Percentiles rank a stretch among this genome's conserved stretches.
Conservation (phyloP, 768 basidiomycete species). For the Butyriboletus loyo region DNA sequence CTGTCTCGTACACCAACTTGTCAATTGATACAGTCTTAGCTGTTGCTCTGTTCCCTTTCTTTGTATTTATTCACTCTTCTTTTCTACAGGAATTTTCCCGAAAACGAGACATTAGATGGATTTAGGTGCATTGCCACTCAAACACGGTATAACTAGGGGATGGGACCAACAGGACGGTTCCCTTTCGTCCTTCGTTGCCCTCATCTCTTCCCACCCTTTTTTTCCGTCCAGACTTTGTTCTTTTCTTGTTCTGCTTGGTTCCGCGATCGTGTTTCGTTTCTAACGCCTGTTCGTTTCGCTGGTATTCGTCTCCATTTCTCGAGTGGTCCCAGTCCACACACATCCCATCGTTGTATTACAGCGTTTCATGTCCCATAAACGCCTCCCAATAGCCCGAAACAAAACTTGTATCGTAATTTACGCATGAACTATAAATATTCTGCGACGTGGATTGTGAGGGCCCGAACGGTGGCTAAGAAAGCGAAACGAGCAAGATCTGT, state of each 20-base stretch:
- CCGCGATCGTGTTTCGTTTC: constrained; percentile 7
- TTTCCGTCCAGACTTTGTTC: constrained; percentile 10
- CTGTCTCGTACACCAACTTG: neutral
- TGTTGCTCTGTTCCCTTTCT: constrained; percentile 13
- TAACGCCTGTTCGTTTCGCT: neutral
- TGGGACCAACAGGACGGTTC: neutral
- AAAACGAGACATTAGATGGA: constrained; percentile 22
- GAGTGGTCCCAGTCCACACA: constrained; percentile 3
- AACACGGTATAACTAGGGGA: constrained; percentile 11
- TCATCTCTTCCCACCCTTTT: neutral
- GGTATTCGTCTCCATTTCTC: constrained; percentile 1
- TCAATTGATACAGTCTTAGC: constrained; percentile 12
- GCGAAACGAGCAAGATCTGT: neutral
- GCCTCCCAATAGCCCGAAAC: constrained; percentile 13
- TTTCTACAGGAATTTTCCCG: constrained; percentile 28
- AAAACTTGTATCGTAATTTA: constrained; percentile 32
- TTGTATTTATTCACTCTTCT: constrained; percentile 34
- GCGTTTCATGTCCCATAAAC: constrained; percentile 1
- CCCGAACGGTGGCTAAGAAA: neutral
- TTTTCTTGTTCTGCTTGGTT: constrained; percentile 19
- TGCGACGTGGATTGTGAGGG: neutral
- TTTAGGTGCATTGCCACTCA: constrained; percentile 12
- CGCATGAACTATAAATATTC: constrained; percentile 34
- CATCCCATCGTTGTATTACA: constrained; percentile 17
- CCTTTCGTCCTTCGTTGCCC: neutral